phyloP scores from a whole-genome alignment of 2,329 filamentous ascomycete genomes.

The Sordariomycetes sp. region DNA sequence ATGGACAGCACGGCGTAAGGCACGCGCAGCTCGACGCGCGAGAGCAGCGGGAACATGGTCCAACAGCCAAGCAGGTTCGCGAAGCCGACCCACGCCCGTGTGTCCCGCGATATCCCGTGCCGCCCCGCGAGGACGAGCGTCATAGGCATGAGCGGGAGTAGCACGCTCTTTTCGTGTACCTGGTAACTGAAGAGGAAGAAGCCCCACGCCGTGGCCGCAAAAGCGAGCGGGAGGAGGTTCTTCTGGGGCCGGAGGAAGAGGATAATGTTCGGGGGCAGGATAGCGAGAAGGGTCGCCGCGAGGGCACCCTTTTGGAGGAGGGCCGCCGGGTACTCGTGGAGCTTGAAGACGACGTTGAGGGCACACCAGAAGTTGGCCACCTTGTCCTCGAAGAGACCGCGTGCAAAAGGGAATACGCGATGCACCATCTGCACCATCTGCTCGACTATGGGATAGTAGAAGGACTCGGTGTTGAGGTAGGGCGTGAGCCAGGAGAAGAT shows the following conservation, averaged over 20 bases:
- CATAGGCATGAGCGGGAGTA: slow-evolving; percentile 87
- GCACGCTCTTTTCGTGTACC: slow-evolving; percentile 94
- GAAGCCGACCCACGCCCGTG: slow-evolving; percentile 87
- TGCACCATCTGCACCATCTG: slow-evolving; percentile 76
- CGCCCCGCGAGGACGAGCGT: slow-evolving; percentile 71
- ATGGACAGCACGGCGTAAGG: slow-evolving; percentile 78
- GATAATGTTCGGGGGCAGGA: slow-evolving; percentile 65
- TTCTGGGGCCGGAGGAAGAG: slow-evolving; percentile 69
- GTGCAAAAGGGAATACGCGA: slow-evolving; percentile 88
- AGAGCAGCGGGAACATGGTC: slow-evolving; percentile 88
- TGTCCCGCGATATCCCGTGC: slow-evolving; percentile 62
- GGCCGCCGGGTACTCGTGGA: slow-evolving; percentile 57
- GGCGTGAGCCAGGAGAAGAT: slow-evolving; percentile 44
- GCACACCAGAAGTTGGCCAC: slow-evolving; percentile 98
- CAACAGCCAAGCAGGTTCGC: slow-evolving; percentile 80
- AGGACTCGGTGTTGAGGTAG: slow-evolving; percentile 47
- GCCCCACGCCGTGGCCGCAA: slow-evolving; percentile 81
- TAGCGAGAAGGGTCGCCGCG: slow-evolving; percentile 59
- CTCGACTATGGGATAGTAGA: slow-evolving; percentile 62
- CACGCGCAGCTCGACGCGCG: slow-evolving; percentile 68
- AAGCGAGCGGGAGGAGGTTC: slow-evolving; percentile 62
- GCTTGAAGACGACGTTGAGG: slow-evolving; percentile 78
- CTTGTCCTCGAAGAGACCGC: slow-evolving; percentile 97
- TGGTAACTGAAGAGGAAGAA: slow-evolving; percentile 98
- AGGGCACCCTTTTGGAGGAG: slow-evolving; percentile 68